Conservation (phyloP, 139 green algal genomes). For the Nannochloris sp. region DNA sequence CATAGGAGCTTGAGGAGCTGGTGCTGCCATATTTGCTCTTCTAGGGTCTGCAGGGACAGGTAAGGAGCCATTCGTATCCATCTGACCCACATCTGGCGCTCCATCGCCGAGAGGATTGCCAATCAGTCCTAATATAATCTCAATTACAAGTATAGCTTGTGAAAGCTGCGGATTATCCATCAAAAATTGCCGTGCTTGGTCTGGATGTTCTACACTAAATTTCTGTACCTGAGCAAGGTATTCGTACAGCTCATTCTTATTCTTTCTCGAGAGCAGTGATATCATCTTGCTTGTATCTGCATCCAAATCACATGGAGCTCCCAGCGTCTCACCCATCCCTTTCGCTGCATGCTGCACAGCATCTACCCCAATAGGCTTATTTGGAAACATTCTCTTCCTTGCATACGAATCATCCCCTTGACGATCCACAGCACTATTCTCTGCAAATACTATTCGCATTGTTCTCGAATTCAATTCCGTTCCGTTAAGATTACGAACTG, state of each 20-base stretch:
- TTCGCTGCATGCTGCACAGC: slow-evolving; percentile 20
- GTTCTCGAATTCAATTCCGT: slow-evolving; percentile 52
- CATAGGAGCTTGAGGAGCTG: slow-evolving; percentile 6
- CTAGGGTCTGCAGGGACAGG: slow-evolving; percentile 3
- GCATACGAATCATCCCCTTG: too few species aligned
- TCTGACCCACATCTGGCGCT: slow-evolving; percentile 11
- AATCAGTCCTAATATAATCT: slow-evolving; percentile 80
- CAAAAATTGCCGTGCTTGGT: slow-evolving; percentile 63
- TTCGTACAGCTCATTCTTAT: slow-evolving; percentile 56
- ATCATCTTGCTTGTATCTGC: slow-evolving; percentile 14
- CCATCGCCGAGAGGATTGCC: slow-evolving; percentile 26
- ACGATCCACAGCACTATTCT: slow-evolving; percentile 16
- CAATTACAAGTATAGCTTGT: slow-evolving; percentile 78
- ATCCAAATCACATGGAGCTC: slow-evolving; percentile 4
- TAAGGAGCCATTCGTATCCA: background rate
- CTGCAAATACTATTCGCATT: slow-evolving; percentile 58
- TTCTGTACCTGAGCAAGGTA: slow-evolving; percentile 49
- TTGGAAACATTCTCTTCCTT: background rate
- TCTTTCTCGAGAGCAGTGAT: slow-evolving; percentile 33
- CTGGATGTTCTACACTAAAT: slow-evolving; percentile 29
- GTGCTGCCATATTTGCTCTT: background rate
- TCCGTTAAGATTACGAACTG: slow-evolving; percentile 74
- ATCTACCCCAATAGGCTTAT: slow-evolving; percentile 19
- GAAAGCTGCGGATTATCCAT: slow-evolving; percentile 75
- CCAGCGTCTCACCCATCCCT: slow-evolving; percentile 19